Base-by-base conservation (phyloP, 2,329 filamentous ascomycete species). In the Pseudogymnoascus sp. region DNA sequence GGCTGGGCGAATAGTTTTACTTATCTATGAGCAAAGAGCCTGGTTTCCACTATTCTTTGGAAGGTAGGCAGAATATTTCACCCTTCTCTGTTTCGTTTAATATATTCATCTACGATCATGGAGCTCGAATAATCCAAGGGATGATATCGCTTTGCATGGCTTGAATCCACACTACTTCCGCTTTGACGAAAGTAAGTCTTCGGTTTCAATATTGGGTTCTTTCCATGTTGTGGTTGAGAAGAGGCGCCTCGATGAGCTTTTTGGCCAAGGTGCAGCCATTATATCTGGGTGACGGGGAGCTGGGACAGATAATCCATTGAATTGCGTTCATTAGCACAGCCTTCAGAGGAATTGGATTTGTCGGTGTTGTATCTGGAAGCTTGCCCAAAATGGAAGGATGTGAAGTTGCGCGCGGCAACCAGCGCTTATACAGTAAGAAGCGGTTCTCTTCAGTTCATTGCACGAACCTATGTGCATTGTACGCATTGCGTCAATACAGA, bases 351-450 rank as follows among this genome's bases (percentile, higher is more conserved):
- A 31, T 19, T 57, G 28, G 8, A 21, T 13, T 13, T 21, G 51
- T 34, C 36, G 51, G 3, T 19, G n/a, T 34, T 34, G 25, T 13
- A 57, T 57, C 11, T 8, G 51, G 28, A 19, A 21, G 51, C 51
- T 14, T 16, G 28, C 51, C 16, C 51, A 34, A 36, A 57, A 6
- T 34, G 51, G 51, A 57, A 57, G 51, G 28, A 36, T 19, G 11
- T 57, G 16, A 57, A 19, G 51, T 36, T 57, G 51, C 51, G 51
- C 51, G 51, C 51, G 51, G 51, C 51, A 57, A 14, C 28, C n/a
- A 57, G 51, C 28, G 51, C 28, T 57, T 57, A 21, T 57, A 19
- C 51, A 57, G 28, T 36, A 57, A 36, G 51, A 21, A 57, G 51
- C n/a, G 10, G 10, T 34, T 57, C 51, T 36, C 16, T 57, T 57